Evolutionary conservation across 257 asterid species (phyloP), one percentile per base, ranked within the genome.

Genomic region (Ilex aquifolium): DNA sequence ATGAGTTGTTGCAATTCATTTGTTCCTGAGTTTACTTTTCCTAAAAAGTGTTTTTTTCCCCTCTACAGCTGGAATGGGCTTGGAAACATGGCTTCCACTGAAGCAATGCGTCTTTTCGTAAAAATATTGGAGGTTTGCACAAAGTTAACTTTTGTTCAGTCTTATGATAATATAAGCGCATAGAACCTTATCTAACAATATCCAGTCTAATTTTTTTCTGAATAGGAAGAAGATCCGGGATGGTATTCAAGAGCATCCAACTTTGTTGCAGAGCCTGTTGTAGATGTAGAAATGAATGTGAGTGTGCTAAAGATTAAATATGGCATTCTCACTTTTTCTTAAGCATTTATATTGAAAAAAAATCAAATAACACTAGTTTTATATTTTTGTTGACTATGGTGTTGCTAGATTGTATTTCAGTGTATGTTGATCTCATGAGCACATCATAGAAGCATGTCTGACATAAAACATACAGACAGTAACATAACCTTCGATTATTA

Each of bases 41-140:
- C 42, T 39, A 54, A 32, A 10, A 48, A 0, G 6, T 40, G 67
- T 62, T 66, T 40, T 67, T 68, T 62, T 58, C 67, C 58, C 58
- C 32, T 10, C 48, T 78, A 74, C 81, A 92, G 98, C 80, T 92
- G 99, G 99, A 80, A 78, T 73, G 94, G 83, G 68, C 91, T 92
- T 66, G 97, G 93, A 67, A 87, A 82, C 77, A 87, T 92, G 97
- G 83, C 81, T 56, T 79, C 95, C 56, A 80, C 90, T 12, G 97
- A 92, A 79, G 99, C 99, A 59, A 92, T 92, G 99, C 97, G 99
- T 59, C 93, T 92, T 46, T 92, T 92, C 80, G 97, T 89, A 67
- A 92, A 92, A 83, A 82, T 92, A 75, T 78, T 92, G 76, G 99
- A 92, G 99, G 99, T 92, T 46, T 17, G 75, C 77, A 32, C 52